Evolutionary conservation across 768 basidiomycete species (phyloP), one percentile per base, ranked within the genome.

Genomic region (Tricholoma saponaceum): DNA sequence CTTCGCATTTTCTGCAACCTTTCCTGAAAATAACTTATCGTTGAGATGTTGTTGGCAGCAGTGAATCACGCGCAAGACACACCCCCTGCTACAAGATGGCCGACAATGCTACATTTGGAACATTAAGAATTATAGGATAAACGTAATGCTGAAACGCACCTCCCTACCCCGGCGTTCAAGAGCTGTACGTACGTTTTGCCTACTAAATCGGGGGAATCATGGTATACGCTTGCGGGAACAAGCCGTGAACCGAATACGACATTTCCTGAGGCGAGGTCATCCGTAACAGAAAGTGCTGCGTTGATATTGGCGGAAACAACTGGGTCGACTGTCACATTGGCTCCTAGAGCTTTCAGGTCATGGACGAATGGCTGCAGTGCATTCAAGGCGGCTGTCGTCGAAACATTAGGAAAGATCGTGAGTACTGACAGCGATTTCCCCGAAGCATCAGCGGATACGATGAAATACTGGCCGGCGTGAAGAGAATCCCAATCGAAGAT

Each of bases 401-500:
- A 65, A 51, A 55, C 18, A 52, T 59, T 63, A 33, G 67, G 66
- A 58, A 68, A 65, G 55, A 51, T 50, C n/a, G n/a, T 61, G 16
- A 22, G 18, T 22, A 64, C n/a, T n/a, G n/a, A 22, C 56, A 59
- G 28, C 16, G 9, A 13, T 9, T 7, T 28, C 14, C 32, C 26
- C 4, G 39, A 9, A 23, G 22, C 41, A 33, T 44, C 37, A 3
- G 56, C 22, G 1, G 57, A 49, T 2, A 66, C 26, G 35, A n/a
- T n/a, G 47, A 71, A 67, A 50, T 73, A 74, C 52, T 71, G 72
- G 10, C 69, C 69, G 3, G 66, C 68, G 25, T 58, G 62, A 8
- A 69, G 52, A 4, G 63, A 74, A n/a, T n/a, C 74, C 62, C 68
- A 67, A 53, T 72, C 71, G 58, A 69, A 72, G 28, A 75, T 72